phyloP scores from a whole-genome alignment of 768 basidiomycete genomes.

The Boletus coccyginus region DNA sequence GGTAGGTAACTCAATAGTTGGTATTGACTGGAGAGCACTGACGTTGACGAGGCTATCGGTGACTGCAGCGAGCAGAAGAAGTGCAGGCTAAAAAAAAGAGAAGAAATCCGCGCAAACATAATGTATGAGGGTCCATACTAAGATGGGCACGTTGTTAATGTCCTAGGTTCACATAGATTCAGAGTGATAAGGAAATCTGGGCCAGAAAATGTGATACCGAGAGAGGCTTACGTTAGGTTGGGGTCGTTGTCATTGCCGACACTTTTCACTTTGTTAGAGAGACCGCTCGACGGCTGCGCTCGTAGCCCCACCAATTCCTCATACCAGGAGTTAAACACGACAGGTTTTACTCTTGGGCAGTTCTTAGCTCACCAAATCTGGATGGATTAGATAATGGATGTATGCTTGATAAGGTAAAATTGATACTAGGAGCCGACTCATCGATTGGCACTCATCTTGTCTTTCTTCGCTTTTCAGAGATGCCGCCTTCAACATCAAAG shows the following conservation, averaged over 20 bases:
- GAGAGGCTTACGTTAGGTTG: background rate
- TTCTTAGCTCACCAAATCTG: constrained; percentile 4
- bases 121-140: too few relatives aligned
- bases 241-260: background rate
- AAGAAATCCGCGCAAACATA: too few relatives aligned
- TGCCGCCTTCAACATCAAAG: constrained; percentile 80
- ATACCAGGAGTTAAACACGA: background rate
- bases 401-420: constrained; percentile 17
- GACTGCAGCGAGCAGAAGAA: background rate
- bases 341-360: background rate
- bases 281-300: background rate
- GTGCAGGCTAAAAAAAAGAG: too few relatives aligned
- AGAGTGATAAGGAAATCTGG: background rate
- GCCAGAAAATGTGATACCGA: background rate
- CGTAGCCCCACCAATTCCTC: background rate
- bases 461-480: constrained; percentile 29
- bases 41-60: background rate
- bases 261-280: background rate
- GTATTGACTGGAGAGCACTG: constrained; percentile 3
- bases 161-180: background rate
- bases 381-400: constrained; percentile 27
- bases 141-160: background rate
- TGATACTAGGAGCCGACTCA: constrained; percentile 13
- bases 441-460: constrained; percentile 25
- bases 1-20: background rate